Base-by-base conservation (phyloP, 1,284 basidiomycete species). In the Coniferiporia sulphurascens region DNA sequence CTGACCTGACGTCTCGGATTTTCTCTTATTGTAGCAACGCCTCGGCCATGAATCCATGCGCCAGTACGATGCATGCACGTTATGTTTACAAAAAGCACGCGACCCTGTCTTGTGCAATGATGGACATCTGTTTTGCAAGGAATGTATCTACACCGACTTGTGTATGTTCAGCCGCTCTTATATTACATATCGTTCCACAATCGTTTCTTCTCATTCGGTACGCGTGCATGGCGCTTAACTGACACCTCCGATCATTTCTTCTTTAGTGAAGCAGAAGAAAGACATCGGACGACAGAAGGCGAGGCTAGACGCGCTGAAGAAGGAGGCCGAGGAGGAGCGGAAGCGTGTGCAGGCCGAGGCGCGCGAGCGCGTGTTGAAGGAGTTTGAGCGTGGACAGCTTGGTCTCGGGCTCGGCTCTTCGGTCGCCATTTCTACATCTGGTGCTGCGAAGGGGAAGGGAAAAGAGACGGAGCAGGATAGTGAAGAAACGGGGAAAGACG, bases 61-160 rank as follows among this genome's bases (percentile, higher is more conserved):
- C 46, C 82, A 81, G 36, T 92, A 94, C 70, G 91, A 95, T 71
- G 84, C 89, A 8, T 97, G 93, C 69, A 81, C 89, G 38, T 81
- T 95, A 15, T 96, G 94, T 69, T 75, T 96, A 34, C 86, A 91
- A 60, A 79, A 80, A 53, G 92, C 91, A 3, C 74, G 87, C 50
- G 87, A 92, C 55, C 91, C 94, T 0, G 78, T 94, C 34, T 83
- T 87, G 9, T 98, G 95, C 69, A 74, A 82, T 27, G 80, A 89
- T 58, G 95, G 95, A 0, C 95, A 98, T 72, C 68, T 97, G 10
- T 92, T 89, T 73, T 98, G 95, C 80, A 92, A 89, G 67, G 93
- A 95, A 72, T 93, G 94, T 68, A 85, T 86, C 10, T 84, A 87
- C 66, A 82, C 85, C 0, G 89, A 91, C 69, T 80, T 92, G 35